Conservation (phyloP, 805 yeast species). For the Starmerella cellae region DNA sequence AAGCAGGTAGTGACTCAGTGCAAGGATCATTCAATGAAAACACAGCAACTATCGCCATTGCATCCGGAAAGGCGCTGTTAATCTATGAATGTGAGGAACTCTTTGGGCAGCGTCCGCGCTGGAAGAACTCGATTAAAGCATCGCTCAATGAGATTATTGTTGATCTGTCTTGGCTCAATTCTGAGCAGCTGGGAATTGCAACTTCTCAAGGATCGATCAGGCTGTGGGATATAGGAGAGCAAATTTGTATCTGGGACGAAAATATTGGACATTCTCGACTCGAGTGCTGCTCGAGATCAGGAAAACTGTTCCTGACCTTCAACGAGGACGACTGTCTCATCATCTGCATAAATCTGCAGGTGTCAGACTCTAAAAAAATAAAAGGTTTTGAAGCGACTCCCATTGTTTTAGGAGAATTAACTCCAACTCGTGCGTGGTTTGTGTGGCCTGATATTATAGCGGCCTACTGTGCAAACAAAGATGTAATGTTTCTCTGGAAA, state of each 20-base stretch:
- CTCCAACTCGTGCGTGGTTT: background rate
- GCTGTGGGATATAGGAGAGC: background rate
- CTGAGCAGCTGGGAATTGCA: constrained; percentile 37
- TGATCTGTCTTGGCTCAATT: constrained; percentile 46
- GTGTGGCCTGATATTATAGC: background rate
- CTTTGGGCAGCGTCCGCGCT: constrained; percentile 16
- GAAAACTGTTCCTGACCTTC: background rate
- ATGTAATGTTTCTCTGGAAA: background rate
- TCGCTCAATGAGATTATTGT: constrained; percentile 22
- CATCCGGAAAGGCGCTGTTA: constrained; percentile 16
- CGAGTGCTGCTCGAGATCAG: too few relatives aligned
- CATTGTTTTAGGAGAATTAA: too few relatives aligned
- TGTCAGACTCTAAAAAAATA: background rate
- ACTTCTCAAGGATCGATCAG: constrained; percentile 14
- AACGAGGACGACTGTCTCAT: background rate
- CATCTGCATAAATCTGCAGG: background rate
- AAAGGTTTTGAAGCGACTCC: too few relatives aligned
- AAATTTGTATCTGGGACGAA: background rate
- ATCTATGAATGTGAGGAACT: constrained; percentile 20
- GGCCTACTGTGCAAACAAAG: background rate
- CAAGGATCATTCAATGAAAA: constrained; percentile 43
- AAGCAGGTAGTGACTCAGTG: constrained; percentile 49
- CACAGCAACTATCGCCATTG: constrained; percentile 34
- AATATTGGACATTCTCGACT: background rate
- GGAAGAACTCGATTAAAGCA: constrained; percentile 1